Conservation (phyloP, 2,329 filamentous ascomycete genomes). For the Leptosphaerulina australis region DNA sequence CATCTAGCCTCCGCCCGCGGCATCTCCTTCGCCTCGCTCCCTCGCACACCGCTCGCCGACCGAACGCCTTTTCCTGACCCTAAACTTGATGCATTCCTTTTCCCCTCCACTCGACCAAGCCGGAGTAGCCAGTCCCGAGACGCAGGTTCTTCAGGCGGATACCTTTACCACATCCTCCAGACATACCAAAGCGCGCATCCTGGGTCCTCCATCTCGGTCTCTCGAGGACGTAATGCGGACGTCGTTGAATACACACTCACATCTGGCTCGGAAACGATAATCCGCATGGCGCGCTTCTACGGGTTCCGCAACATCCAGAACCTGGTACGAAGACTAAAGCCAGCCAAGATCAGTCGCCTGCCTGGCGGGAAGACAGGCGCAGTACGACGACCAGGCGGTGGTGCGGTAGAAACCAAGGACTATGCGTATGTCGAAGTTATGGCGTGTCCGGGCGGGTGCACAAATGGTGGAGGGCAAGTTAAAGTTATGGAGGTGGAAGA, state of each 20-base stretch:
- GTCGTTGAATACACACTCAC: conserved; percentile 83
- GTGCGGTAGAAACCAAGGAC: conserved; percentile 66
- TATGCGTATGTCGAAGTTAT: conserved; percentile 98
- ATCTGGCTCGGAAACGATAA: conserved; percentile 51
- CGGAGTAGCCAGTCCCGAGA: conserved; percentile 54
- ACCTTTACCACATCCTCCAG: conserved; percentile 82
- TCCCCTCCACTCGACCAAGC: conserved; percentile 56
- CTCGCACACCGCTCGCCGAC: conserved; percentile 61
- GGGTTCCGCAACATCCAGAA: conserved; percentile 99
- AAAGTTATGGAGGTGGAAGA: conserved; percentile 78
- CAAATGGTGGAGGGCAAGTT: conserved; percentile 95
- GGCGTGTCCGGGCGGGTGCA: conserved; percentile 98
- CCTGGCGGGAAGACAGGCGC: conserved; percentile 43
- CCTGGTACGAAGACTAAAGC: conserved; percentile 88
- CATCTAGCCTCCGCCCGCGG: conserved; percentile 83
- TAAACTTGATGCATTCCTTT: conserved; percentile 74
- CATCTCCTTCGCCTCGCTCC: conserved; percentile 75
- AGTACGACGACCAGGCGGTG: conserved; percentile 72
- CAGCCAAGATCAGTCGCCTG: conserved; percentile 68
- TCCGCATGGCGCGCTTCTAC: conserved; percentile 77
- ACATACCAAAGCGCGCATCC: conserved; percentile 73
- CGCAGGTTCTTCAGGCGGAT: conserved; percentile 85
- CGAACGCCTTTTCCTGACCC: conserved; percentile 73
- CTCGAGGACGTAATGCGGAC: conserved; percentile 84
- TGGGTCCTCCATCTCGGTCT: conserved; percentile 72